phyloP scores from a whole-genome alignment of 169 alveolate species.

The Perkinsus chesapeaki region DNA sequence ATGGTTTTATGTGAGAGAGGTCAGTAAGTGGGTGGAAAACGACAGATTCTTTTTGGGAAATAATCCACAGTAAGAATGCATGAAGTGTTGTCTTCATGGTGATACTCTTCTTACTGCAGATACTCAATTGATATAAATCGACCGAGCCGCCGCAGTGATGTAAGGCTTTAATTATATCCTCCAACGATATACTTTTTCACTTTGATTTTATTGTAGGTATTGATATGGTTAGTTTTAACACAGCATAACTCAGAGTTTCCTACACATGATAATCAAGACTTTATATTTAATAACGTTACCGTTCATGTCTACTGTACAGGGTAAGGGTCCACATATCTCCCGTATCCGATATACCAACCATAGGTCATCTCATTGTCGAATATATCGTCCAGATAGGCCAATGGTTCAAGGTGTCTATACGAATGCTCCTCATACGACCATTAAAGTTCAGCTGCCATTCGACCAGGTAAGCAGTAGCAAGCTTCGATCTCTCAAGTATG shows the following conservation, averaged over 20 bases:
- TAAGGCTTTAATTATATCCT: not conserved
- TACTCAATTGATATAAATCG: not conserved
- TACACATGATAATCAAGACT: not conserved
- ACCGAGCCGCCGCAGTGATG: not conserved
- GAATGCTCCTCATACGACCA: not conserved
- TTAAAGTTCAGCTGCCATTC: not conserved
- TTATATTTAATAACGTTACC: not conserved
- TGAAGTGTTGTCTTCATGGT: not conserved
- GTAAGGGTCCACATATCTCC: not conserved
- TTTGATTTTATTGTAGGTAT: not conserved
- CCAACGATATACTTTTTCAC: not conserved
- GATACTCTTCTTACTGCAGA: not conserved
- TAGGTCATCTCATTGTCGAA: not conserved
- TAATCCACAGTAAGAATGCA: not conserved
- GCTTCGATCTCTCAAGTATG: not conserved
- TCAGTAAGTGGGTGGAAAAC: not conserved
- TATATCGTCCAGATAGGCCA: not conserved
- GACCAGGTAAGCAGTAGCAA: not conserved
- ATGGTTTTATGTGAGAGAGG: not conserved
- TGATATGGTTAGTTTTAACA: not conserved
- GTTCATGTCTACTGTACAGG: not conserved
- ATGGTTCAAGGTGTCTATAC: not conserved
- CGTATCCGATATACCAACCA: not conserved
- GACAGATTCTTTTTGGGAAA: not conserved
- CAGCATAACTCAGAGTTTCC: not conserved